These are phyloP conservation scores for Posidonia oceanica DNA, from an alignment of 116 monocot species.

Conservation along the genomic window DNA sequence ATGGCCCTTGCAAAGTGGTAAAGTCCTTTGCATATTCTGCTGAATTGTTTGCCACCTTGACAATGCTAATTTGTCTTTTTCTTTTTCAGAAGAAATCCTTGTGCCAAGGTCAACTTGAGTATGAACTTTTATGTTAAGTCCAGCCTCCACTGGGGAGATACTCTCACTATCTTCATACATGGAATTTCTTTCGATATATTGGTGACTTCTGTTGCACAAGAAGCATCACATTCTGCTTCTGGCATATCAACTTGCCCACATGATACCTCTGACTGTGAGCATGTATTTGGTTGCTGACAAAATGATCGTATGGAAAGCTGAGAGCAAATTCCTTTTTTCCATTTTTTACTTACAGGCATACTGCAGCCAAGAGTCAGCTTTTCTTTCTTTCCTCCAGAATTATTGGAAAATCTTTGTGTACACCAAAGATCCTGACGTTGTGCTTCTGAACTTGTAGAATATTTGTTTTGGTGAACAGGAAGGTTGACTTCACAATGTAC, in stretches of 20 bases:
- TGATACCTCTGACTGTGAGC: slow-evolving; percentile 6
- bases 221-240: slow-evolving; percentile 8
- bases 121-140: neutral
- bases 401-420: neutral
- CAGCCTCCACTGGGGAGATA: slow-evolving; percentile 10
- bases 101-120: slow-evolving; percentile 10
- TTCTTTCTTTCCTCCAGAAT: neutral
- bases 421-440: slow-evolving; percentile 7
- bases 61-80: slow-evolving; percentile 34
- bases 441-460: neutral
- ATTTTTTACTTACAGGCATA: neutral
- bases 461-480: neutral
- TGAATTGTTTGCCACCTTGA: slow-evolving; percentile 81
- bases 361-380: neutral
- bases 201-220: slow-evolving; percentile 4
- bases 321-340: neutral
- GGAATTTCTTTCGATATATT: slow-evolving; percentile 7
- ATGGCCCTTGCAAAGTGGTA: slow-evolving; percentile 93
- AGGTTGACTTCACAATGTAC: slow-evolving; percentile 2
- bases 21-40: slow-evolving; percentile 73
- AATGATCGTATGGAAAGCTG: slow-evolving; percentile 54
- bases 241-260: slow-evolving; percentile 11
- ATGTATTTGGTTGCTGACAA: slow-evolving; percentile 38
- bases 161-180: slow-evolving; percentile 12
- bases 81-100: slow-evolving; percentile 11